A percentile compares a stretch with the other conserved stretches of the same genome.
Evolutionary conservation across 1,284 basidiomycete genomes (phyloP).

Genomic region (Wallemia ichthyophaga): DNA sequence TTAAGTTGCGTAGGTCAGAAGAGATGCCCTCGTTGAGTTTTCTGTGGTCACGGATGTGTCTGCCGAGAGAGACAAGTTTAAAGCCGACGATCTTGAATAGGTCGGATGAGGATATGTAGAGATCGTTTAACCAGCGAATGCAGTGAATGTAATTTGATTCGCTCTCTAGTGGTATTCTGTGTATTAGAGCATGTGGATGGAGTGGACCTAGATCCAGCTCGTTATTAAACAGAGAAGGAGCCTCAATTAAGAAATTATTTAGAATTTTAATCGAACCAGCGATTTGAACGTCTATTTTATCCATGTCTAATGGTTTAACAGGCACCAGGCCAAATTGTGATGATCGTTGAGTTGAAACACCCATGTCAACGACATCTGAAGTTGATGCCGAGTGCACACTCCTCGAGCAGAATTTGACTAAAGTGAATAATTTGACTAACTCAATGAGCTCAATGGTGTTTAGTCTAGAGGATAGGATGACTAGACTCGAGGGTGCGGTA

Average conservation of each 20-base stretch:
- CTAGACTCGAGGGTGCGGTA: slow-evolving; percentile 13
- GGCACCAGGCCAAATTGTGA: background rate
- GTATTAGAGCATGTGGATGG: background rate
- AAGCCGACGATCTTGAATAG: background rate
- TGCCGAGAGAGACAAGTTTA: background rate
- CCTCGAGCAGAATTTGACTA: slow-evolving; percentile 15
- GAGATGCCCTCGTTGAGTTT: background rate
- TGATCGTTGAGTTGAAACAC: background rate
- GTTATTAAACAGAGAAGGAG: background rate
- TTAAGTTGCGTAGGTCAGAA: background rate
- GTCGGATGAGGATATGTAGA: background rate
- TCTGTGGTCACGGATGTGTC: background rate
- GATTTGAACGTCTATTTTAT: background rate
- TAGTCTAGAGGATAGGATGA: slow-evolving; percentile 16
- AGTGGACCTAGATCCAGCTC: background rate
- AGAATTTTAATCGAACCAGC: background rate
- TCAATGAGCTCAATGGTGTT: slow-evolving; percentile 16
- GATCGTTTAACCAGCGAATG: background rate
- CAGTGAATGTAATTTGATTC: background rate
- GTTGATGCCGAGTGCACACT: slow-evolving; percentile 15
- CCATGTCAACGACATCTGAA: background rate
- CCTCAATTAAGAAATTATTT: background rate
- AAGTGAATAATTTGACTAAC: slow-evolving; percentile 14
- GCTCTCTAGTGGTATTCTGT: background rate
- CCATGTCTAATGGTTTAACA: background rate